phyloP scores from a whole-genome alignment of 345 rosid species.

The Erysimum cheiranthoides region DNA sequence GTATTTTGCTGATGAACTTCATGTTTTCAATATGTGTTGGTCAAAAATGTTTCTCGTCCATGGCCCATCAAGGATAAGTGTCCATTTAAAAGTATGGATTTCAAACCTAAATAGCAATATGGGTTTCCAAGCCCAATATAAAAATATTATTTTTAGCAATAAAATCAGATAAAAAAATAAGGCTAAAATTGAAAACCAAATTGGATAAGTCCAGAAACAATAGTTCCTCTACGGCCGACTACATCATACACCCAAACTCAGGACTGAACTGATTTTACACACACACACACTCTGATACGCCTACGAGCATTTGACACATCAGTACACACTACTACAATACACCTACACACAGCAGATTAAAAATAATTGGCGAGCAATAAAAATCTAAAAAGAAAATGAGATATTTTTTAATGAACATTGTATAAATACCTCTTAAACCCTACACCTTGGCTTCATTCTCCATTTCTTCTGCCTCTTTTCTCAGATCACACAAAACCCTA shows the following conservation, averaged over 20 bases:
- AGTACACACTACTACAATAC: constrained; percentile 15
- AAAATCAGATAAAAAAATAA: background rate
- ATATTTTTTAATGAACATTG: constrained; percentile 15
- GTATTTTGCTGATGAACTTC: too few species aligned
- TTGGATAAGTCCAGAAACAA: constrained; percentile 19
- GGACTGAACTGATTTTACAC: background rate
- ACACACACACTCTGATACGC: background rate
- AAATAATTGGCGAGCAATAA: background rate
- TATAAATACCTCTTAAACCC: constrained; percentile 45
- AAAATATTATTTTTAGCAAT: background rate
- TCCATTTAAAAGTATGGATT: too few species aligned
- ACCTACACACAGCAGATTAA: constrained; percentile 7
- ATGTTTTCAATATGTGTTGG: too few species aligned
- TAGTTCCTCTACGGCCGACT: constrained; percentile 10
- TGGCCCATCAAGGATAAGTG: too few species aligned
- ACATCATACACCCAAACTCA: background rate
- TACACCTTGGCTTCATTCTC: constrained; percentile 9
- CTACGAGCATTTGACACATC: background rate
- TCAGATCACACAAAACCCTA: constrained; percentile 11
- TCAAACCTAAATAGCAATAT: too few species aligned
- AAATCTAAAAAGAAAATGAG: constrained; percentile 12
- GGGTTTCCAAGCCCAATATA: too few species aligned
- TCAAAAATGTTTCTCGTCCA: too few species aligned
- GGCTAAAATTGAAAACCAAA: background rate
- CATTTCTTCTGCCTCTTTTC: constrained; percentile 37